Evolutionary conservation across 1,284 basidiomycete genomes (phyloP).

Genomic region (Cryptococcus hybrid): DNA sequence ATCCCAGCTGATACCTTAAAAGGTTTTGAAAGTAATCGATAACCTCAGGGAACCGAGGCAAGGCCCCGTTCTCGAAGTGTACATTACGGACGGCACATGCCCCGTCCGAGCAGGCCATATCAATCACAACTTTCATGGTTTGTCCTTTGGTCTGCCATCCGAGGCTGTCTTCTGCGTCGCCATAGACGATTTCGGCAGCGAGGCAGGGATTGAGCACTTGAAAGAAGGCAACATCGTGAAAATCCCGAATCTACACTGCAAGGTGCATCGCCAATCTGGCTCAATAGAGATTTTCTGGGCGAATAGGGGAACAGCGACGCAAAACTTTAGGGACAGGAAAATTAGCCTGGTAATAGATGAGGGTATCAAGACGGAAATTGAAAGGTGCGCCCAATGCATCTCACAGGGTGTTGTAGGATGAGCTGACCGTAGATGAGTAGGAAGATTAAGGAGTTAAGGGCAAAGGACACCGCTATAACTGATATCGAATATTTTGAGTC

Average conservation of each 20-base stretch:
- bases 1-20: not conserved
- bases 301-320: not conserved
- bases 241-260: not conserved
- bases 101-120: not conserved
- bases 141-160: constrained; percentile 12
- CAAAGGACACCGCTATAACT: no score
- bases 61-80: constrained; percentile 24
- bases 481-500: no score
- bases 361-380: not conserved
- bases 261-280: not conserved
- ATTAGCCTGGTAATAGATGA: not conserved
- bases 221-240: constrained; percentile 17
- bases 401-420: no score
- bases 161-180: constrained; percentile 16
- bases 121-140: constrained; percentile 28
- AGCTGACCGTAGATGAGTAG: no score
- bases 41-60: constrained; percentile 14
- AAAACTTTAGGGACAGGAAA: not conserved
- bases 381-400: not conserved
- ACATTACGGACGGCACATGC: constrained; percentile 38
- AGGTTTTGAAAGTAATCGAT: not conserved
- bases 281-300: not conserved
- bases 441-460: no score
- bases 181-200: constrained; percentile 8
- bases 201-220: not conserved